A percentile compares a stretch with the other conserved stretches of the same genome.
Evolutionary conservation across 768 basidiomycete species (phyloP).

Genomic region (Coprinopsis sp.): DNA sequence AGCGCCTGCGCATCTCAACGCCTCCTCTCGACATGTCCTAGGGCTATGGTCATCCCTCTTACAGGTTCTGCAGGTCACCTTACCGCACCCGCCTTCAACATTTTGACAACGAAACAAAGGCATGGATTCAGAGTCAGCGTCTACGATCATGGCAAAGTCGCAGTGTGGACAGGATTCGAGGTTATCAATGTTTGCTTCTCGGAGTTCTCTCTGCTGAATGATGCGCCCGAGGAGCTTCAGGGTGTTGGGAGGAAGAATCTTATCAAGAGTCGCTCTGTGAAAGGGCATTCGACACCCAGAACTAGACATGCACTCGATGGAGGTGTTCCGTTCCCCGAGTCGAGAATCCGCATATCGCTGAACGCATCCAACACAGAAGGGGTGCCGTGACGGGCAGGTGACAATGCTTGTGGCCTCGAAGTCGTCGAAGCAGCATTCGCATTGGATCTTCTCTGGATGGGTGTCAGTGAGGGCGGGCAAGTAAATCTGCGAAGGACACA

Average conservation of each 20-base stretch:
- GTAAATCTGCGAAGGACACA: no score
- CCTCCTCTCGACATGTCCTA: conserved; percentile 1
- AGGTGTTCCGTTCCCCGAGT: not conserved
- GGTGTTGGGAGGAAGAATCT: not conserved
- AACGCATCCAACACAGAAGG: not conserved
- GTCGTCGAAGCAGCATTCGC: not conserved
- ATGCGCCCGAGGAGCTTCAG: not conserved
- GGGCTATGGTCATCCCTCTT: not conserved
- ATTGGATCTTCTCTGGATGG: not conserved
- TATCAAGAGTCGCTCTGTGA: not conserved
- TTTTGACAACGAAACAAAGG: not conserved
- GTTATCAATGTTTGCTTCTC: not conserved
- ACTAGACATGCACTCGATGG: not conserved
- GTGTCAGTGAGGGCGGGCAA: no score
- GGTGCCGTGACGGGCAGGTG: not conserved
- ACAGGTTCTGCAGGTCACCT: conserved; percentile 1
- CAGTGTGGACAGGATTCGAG: not conserved
- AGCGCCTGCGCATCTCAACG: not conserved
- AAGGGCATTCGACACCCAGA: not conserved
- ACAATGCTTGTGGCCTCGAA: not conserved
- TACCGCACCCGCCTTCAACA: not conserved
- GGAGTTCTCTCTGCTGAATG: not conserved
- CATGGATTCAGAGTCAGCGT: not conserved
- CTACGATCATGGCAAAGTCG: not conserved
- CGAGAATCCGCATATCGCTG: not conserved